A percentile compares a stretch with the other conserved stretches of the same genome.
These are phyloP conservation scores for Phytopythium helicoides DNA, from an alignment of 352 stramenopile species.

Conservation along the genomic window DNA sequence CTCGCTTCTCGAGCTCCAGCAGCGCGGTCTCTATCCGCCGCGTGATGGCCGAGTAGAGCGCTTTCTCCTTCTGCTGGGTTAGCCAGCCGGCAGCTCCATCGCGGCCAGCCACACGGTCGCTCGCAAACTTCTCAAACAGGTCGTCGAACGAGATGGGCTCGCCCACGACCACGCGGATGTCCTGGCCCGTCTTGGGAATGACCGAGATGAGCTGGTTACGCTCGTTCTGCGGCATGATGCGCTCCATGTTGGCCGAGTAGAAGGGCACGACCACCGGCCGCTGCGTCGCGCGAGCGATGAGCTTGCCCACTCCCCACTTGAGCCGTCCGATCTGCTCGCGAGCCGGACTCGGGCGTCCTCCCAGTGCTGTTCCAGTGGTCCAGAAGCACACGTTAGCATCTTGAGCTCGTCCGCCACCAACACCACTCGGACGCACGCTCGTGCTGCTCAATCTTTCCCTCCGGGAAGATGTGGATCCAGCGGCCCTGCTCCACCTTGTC, in stretches of 20 bases:
- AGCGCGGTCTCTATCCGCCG: slow-evolving; percentile 79
- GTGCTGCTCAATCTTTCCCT: slow-evolving; percentile 81
- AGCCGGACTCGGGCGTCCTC: slow-evolving; percentile 54
- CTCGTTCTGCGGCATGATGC: slow-evolving; percentile 83
- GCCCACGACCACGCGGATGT: slow-evolving; percentile 61
- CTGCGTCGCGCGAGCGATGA: slow-evolving; percentile 72
- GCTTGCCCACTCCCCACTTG: slow-evolving; percentile 87
- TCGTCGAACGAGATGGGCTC: slow-evolving; percentile 83
- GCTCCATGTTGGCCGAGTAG: slow-evolving; percentile 88
- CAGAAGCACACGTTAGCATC: no score
- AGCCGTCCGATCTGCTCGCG: slow-evolving; percentile 75
- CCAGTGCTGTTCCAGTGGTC: slow-evolving; percentile 51
- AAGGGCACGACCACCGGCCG: slow-evolving; percentile 78
- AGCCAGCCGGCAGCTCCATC: slow-evolving; percentile 48
- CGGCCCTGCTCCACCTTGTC: slow-evolving; percentile 73
- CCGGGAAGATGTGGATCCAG: slow-evolving; percentile 89
- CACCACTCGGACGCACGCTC: no score
- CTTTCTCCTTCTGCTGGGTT: slow-evolving; percentile 62
- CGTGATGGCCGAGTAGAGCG: slow-evolving; percentile 83
- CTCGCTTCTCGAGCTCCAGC: slow-evolving; percentile 60
- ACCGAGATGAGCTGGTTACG: slow-evolving; percentile 69
- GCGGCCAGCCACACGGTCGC: slow-evolving; percentile 38
- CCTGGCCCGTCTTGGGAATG: slow-evolving; percentile 46
- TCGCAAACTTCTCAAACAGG: slow-evolving; percentile 61
- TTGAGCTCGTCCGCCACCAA: no score